Base-by-base conservation (phyloP, 257 asterid genomes). In the Thymus mandschuricus region DNA sequence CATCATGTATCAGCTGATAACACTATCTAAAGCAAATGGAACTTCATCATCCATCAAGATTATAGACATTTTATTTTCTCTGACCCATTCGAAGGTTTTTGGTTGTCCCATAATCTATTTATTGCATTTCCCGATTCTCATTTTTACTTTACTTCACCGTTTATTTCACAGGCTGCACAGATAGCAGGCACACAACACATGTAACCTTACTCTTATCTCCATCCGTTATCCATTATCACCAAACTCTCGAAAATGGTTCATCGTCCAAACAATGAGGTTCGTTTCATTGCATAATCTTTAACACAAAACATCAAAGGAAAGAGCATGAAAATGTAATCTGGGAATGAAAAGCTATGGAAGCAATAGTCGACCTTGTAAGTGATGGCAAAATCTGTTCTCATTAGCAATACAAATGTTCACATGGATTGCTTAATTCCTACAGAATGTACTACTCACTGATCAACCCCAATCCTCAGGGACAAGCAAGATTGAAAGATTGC, bases 21-120 rank as follows among this genome's bases (percentile, higher is more conserved):
- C 21, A 45, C 40, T 11, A 62, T 41, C 54, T 27, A 4, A 43
- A 64, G 57, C 54, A 41, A 45, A 65, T 48, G 40, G 64, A 60
- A n/a, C 30, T 44, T 64, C 10, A 38, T 38, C 41, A 38, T 38
- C 41, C 41, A 38, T 38, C 41, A 10, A 40, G 33, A 66, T 31
- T 40, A 49, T 50, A 7, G 31, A n/a, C 8, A 44, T 11, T 44
- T 45, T 45, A 21, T 64, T 4, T 10, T 10, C 46, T 3, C 12
- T 27, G 28, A 8, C 29, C 15, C 43, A 6, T 44, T 45, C 40
- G 3, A n/a, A 38, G 49, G 2, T 49, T 9, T 2, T 10, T 63
- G 38, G 48, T 38, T 10, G 29, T 63, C 65, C 57, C 15, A 30
- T 30, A n/a, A 2, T 51, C 31, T 15, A 11, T 28, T 75, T 31